phyloP scores from a whole-genome alignment of 1,139 yeast genomes.

The Suhomyces yuchorum region DNA sequence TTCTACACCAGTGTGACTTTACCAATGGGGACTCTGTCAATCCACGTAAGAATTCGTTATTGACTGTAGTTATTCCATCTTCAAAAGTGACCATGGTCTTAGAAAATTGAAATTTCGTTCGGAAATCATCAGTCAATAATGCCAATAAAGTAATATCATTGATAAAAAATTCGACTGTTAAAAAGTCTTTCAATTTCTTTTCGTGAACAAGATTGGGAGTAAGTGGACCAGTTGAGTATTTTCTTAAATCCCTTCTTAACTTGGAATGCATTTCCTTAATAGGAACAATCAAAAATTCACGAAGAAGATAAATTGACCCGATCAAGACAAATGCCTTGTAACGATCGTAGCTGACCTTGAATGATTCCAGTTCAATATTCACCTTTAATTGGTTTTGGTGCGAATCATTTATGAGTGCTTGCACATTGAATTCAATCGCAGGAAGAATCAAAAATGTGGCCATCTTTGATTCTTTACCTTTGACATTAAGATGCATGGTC shows the following conservation, averaged over 20 bases:
- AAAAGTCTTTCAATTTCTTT: constrained; percentile 14
- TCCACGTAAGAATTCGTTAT: constrained; percentile 43
- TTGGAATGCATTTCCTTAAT: constrained; percentile 26
- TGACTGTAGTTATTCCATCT: constrained; percentile 24
- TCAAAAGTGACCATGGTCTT: constrained; percentile 23
- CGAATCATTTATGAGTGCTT: constrained; percentile 18
- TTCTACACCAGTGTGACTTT: constrained; percentile 52
- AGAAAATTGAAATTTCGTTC: constrained; percentile 48
- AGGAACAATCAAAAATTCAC: constrained; percentile 48
- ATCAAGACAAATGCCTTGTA: constrained; percentile 53
- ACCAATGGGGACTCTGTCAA: constrained; percentile 58
- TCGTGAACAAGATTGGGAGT: constrained; percentile 3
- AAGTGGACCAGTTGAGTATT: constrained; percentile 19
- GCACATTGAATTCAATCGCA: constrained; percentile 17
- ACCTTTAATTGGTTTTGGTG: constrained; percentile 31
- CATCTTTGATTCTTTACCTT: constrained; percentile 14
- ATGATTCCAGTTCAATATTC: constrained; percentile 29
- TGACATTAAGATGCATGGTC: constrained; percentile 30
- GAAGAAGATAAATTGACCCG: constrained; percentile 56
- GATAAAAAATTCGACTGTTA: constrained; percentile 23
- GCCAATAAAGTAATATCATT: constrained; percentile 28
- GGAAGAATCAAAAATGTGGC: constrained; percentile 24
- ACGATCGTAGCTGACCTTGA: constrained; percentile 46
- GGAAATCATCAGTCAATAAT: constrained; percentile 50
- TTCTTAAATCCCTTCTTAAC: constrained; percentile 28